Evolutionary conservation across 2,329 filamentous ascomycete species (phyloP).

Genomic region (Ophioceras dolichostomum): DNA sequence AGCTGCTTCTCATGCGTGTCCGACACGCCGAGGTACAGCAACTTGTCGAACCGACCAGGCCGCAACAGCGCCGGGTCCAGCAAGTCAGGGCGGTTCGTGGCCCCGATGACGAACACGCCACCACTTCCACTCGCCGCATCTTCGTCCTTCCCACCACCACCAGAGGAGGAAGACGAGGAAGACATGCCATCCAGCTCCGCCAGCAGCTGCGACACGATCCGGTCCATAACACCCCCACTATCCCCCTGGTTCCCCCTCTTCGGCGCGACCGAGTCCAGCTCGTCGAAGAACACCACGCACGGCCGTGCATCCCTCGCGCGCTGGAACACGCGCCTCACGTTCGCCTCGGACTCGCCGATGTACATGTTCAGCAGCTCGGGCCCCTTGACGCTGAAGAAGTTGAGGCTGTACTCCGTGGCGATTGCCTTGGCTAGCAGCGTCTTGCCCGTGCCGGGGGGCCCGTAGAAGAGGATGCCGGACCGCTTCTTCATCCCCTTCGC

Average conservation of each 20-base stretch:
- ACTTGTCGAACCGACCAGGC: slow-evolving; percentile 92
- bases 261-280: slow-evolving; percentile 84
- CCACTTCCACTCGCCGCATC: slow-evolving; percentile 54
- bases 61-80: slow-evolving; percentile 81
- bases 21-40: slow-evolving; percentile 92
- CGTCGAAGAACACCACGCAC: slow-evolving; percentile 89
- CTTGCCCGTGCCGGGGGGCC: slow-evolving; percentile 83
- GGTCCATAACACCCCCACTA: slow-evolving; percentile 94
- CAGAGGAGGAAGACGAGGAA: slow-evolving; percentile 37
- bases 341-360: slow-evolving; percentile 87
- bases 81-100: slow-evolving; percentile 88
- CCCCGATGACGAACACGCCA: slow-evolving; percentile 92
- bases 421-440: slow-evolving; percentile 89
- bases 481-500: slow-evolving; percentile 98
- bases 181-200: slow-evolving; percentile 98
- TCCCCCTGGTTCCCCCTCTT: slow-evolving; percentile 97
- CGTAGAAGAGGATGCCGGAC: slow-evolving; percentile 85
- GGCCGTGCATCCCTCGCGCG: slow-evolving; percentile 74
- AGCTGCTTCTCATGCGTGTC: slow-evolving; percentile 96
- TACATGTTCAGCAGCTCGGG: slow-evolving; percentile 93
- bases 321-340: slow-evolving; percentile 82
- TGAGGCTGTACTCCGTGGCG: slow-evolving; percentile 84
- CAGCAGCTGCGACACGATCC: slow-evolving; percentile 88
- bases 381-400: slow-evolving; percentile 90
- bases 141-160: slow-evolving; percentile 5